Conservation (phyloP, 2,329 filamentous ascomycete species). For the Alternaria brassicae region DNA sequence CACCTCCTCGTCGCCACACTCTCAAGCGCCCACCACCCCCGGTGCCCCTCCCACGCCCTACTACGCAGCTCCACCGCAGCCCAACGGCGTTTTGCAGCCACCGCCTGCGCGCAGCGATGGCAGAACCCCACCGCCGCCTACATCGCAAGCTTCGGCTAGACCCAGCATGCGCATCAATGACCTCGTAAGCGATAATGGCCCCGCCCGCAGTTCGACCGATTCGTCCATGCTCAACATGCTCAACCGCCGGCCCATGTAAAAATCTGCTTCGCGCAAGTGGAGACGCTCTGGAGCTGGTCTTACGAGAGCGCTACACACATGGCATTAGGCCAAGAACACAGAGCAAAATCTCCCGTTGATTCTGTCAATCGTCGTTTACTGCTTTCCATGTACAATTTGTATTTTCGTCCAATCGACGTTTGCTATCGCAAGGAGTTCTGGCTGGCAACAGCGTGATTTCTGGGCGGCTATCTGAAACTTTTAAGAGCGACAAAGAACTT, state of each 20-base stretch:
- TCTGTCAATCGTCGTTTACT: constrained; percentile 14
- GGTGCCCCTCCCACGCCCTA: constrained; percentile 42
- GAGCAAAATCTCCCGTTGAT: constrained; percentile 4
- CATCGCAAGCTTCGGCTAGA: constrained; percentile 39
- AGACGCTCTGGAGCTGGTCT: constrained; percentile 41
- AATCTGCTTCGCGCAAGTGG: constrained; percentile 8
- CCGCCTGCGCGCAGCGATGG: constrained; percentile 49
- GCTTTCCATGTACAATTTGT: constrained; percentile 35
- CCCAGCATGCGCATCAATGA: constrained; percentile 54
- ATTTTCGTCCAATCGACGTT: constrained; percentile 21
- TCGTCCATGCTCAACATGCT: constrained; percentile 55
- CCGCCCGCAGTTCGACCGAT: constrained; percentile 51
- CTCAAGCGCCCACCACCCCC: constrained; percentile 49
- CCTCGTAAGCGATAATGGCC: constrained; percentile 49
- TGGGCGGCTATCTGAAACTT: constrained; percentile 31
- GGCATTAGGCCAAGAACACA: constrained; percentile 18
- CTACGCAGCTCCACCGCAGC: constrained; percentile 39
- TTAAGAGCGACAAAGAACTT: constrained; percentile 31
- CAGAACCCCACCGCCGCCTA: constrained; percentile 51
- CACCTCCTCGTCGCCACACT: constrained; percentile 53
- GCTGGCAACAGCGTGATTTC: constrained; percentile 29
- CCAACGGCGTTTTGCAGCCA: constrained; percentile 44
- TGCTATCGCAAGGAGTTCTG: constrained; percentile 24
- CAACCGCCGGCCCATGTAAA: constrained; percentile 50
- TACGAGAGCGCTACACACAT: constrained; percentile 31